Percentiles rank a stretch among this genome's conserved stretches.
Conservation (phyloP, 129 eudicot species). For the Glebionis coronaria region DNA sequence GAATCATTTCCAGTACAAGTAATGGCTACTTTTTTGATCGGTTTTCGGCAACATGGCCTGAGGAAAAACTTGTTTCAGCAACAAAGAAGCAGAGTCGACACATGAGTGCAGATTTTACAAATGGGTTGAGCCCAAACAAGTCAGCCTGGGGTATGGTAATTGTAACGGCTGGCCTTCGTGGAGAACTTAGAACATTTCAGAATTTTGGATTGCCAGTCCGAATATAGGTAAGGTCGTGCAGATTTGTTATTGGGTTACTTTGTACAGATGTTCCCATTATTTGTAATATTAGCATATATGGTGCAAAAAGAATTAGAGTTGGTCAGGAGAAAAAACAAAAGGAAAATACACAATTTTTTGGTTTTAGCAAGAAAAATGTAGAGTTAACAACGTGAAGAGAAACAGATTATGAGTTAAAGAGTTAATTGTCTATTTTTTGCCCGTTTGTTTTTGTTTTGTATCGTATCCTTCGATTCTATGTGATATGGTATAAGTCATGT, state of each 20-base stretch:
- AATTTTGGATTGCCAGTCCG: too few relatives aligned
- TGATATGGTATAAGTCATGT: constrained; percentile 6
- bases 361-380: constrained; percentile 42
- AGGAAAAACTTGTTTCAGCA: constrained; percentile 69
- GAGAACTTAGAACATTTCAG: too few relatives aligned
- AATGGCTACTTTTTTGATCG: constrained; percentile 71
- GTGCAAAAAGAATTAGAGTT: constrained; percentile 32
- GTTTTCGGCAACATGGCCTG: constrained; percentile 99
- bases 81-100: constrained; percentile 51
- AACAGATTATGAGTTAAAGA: constrained; percentile 20
- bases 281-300: constrained; percentile 57
- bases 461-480: constrained; percentile 11
- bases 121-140: too few relatives aligned
- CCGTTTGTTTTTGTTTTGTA: constrained; percentile 20
- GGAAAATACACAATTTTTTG: constrained; percentile 19
- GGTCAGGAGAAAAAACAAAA: constrained; percentile 23
- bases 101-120: constrained; percentile 52
- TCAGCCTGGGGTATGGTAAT: too few relatives aligned
- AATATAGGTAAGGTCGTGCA: constrained; percentile 30
- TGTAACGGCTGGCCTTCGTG: too few relatives aligned
- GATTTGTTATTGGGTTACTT: constrained; percentile 22
- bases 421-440: constrained; percentile 23
- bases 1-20: constrained; percentile 61
- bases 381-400: constrained; percentile 34
- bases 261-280: constrained; percentile 66